Percentiles rank a stretch among this genome's conserved stretches.
Conservation (phyloP, 2,329 filamentous ascomycete genomes). For the Alternaria metachromatica region DNA sequence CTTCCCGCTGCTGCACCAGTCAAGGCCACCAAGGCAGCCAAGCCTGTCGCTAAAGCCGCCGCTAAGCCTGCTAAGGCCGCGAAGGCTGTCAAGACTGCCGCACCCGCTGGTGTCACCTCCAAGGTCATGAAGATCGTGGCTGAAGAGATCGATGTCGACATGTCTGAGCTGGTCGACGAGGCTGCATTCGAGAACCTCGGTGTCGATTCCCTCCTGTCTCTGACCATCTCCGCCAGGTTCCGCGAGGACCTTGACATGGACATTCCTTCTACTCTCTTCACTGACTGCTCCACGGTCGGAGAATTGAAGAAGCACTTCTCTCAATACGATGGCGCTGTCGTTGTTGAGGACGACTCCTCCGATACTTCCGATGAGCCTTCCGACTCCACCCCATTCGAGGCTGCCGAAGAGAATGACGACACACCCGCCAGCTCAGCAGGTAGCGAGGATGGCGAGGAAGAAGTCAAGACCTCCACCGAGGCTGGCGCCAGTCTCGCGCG, state of each 20-base stretch:
- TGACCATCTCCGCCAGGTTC: constrained; percentile 68
- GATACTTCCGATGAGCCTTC: constrained; percentile 48
- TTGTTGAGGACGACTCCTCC: constrained; percentile 52
- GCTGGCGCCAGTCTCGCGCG: constrained; percentile 55
- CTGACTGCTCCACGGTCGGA: constrained; percentile 65
- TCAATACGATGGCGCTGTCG: constrained; percentile 52
- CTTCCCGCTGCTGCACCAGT: constrained; percentile 46
- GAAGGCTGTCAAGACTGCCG: constrained; percentile 56
- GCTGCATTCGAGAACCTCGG: constrained; percentile 68
- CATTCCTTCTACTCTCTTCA: constrained; percentile 65
- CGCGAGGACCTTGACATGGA: constrained; percentile 67
- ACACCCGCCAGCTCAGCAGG: constrained; percentile 59
- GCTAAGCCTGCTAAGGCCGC: constrained; percentile 53
- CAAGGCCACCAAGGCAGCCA: constrained; percentile 50
- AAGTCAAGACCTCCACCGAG: constrained; percentile 43
- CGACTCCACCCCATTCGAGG: constrained; percentile 53
- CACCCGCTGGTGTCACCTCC: constrained; percentile 54
- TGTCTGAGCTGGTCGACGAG: constrained; percentile 65
- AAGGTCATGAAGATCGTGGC: constrained; percentile 71
- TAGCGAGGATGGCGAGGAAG: constrained; percentile 53
- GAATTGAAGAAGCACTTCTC: constrained; percentile 65
- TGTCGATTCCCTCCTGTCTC: constrained; percentile 66
- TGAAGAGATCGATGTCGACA: constrained; percentile 67
- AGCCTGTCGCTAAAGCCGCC: constrained; percentile 54
- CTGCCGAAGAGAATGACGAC: constrained; percentile 41